These are phyloP conservation scores for Candida pseudofarinosa DNA, from an alignment of 805 yeast species.

Conservation along the genomic window DNA sequence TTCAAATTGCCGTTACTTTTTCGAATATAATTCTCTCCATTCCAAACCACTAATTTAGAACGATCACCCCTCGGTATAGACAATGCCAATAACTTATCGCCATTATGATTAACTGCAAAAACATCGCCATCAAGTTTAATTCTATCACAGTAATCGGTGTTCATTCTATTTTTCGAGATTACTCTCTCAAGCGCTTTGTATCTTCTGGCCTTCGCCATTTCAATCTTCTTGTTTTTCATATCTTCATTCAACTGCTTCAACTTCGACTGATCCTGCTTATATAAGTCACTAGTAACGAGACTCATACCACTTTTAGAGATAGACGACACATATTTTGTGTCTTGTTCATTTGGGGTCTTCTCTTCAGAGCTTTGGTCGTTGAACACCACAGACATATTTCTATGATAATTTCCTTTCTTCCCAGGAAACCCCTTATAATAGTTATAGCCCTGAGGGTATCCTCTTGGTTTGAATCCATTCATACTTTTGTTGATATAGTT, in stretches of 20 bases:
- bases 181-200: conserved; percentile 10
- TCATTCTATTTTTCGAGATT: conserved; percentile 26
- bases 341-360: conserved; percentile 3
- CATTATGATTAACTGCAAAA: conserved; percentile 41
- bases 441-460: neutral
- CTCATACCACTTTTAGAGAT: conserved; percentile 34
- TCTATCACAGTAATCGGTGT: conserved; percentile 45
- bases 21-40: conserved; percentile 22
- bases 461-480: conserved; percentile 5
- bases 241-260: conserved; percentile 5
- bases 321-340: conserved; percentile 13
- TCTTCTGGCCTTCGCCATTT: conserved; percentile 10
- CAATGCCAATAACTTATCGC: conserved; percentile 39
- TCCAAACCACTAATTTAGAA: conserved; percentile 25
- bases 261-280: conserved; percentile 25
- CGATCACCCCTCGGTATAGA: conserved; percentile 14
- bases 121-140: conserved; percentile 35
- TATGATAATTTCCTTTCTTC: conserved; percentile 2
- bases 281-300: conserved; percentile 33
- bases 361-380: conserved; percentile 10
- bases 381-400: conserved; percentile 30
- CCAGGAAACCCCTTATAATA: neutral
- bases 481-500: conserved; percentile 1
- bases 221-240: conserved; percentile 9
- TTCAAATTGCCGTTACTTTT: conserved; percentile 24